Base-by-base conservation (phyloP, 768 basidiomycete species). In the Mycena indigotica region DNA sequence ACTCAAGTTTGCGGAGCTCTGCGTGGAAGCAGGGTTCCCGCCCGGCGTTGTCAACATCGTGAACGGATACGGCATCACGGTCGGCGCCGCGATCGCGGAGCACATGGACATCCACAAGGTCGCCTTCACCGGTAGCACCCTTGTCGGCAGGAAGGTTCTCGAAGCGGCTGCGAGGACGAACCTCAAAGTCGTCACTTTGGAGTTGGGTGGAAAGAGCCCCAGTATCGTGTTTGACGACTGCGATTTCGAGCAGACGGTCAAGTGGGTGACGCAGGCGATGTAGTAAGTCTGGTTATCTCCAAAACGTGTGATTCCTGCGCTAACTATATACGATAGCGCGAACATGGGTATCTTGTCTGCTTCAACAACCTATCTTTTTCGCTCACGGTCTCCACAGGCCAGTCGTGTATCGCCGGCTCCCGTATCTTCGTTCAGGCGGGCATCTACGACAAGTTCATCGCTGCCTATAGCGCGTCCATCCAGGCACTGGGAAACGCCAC, bases 81-180 rank as follows among this genome's bases (percentile, higher is more conserved):
- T 82, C 17, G 89, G 89, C 0, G 68, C 85, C 35, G 86, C 88
- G 26, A 83, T 91, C 54, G 67, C 79, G 4, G 73, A 76, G 30
- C 87, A 90, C 73, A 77, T 76, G 62, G 73, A 63, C 13, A 73
- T 91, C 63, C 80, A 83, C 58, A 89, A 89, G 75, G 79, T 94
- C 26, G 88, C 92, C 0, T 95, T 96, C 76, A 96, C 94, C 0
- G 93, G 93, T 2, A 89, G 87, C 57, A 91, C 91, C 1, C 75
- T 86, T 38, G 84, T 87, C 23, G 94, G 95, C 8, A 82, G 91
- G 12, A 86, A 85, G 64, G 80, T 96, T 67, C 78, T 93, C 79
- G 84, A 91, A 65, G 88, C 90, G 3, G 82, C 93, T 2, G 84
- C 91, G 1, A 84, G 86, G 70, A 84, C 83, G 28, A 97, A 96